phyloP scores from a whole-genome alignment of 2,329 filamentous ascomycete genomes.

The Myriosclerotinia duriaeana region DNA sequence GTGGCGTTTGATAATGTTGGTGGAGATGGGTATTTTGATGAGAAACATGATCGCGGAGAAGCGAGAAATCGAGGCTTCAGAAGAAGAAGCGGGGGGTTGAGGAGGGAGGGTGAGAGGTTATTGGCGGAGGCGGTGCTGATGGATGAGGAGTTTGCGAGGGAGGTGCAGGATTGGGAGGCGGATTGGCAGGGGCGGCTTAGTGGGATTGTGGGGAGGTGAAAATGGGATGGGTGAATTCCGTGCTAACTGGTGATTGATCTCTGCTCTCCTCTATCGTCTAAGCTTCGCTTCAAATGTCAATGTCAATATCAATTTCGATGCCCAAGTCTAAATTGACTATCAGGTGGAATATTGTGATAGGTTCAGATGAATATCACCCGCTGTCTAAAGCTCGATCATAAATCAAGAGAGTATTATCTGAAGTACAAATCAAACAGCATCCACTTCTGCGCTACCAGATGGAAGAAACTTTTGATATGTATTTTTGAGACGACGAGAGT shows the following conservation, averaged over 20 bases:
- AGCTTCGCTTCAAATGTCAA: background rate
- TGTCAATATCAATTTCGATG: background rate
- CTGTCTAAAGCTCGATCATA: background rate
- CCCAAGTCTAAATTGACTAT: background rate
- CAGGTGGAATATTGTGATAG: too few species aligned
- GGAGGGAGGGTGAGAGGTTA: conserved; percentile 33
- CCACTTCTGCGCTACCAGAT: too few species aligned
- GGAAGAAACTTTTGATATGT: background rate
- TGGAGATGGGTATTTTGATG: background rate
- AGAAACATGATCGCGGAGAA: conserved; percentile 11
- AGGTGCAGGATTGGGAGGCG: conserved; percentile 31
- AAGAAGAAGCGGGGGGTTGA: conserved; percentile 34
- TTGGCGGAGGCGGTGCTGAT: conserved; percentile 33
- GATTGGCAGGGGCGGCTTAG: background rate
- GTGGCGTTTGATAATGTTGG: background rate
- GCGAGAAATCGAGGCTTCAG: conserved; percentile 27
- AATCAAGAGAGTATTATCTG: too few species aligned
- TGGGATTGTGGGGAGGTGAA: background rate
- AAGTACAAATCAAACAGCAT: background rate
- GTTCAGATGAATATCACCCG: background rate
- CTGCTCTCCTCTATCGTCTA: background rate
- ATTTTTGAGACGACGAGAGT: too few species aligned
- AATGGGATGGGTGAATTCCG: background rate
- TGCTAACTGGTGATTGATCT: background rate
- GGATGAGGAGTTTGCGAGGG: conserved; percentile 36